phyloP scores from a whole-genome alignment of 176 grass and related monocot genomes.

The Puccinellia tenuiflora region DNA sequence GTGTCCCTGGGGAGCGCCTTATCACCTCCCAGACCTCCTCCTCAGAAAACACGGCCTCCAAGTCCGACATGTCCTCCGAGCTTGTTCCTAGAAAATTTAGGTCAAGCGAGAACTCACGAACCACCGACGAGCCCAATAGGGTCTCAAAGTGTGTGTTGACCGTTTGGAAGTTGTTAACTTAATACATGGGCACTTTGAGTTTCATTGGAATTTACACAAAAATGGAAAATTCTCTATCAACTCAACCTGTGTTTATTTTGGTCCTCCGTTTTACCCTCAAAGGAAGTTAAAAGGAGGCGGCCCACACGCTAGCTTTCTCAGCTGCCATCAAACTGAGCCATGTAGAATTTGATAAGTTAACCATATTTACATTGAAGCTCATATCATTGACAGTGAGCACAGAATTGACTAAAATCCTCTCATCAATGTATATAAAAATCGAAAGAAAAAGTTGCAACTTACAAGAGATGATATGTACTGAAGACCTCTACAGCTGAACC shows the following conservation, averaged over 20 bases:
- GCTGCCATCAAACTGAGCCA: background rate
- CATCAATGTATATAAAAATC: background rate
- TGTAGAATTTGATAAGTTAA: background rate
- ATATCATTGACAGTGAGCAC: background rate
- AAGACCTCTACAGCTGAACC: background rate
- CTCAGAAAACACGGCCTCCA: too few relatives aligned
- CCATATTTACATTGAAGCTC: background rate
- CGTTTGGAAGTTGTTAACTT: background rate
- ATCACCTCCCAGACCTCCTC: too few relatives aligned
- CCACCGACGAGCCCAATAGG: too few relatives aligned
- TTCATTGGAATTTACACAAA: background rate
- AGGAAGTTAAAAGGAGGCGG: background rate
- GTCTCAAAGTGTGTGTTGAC: too few relatives aligned
- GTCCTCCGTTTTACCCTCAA: background rate
- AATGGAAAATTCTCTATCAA: background rate
- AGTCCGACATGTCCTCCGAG: too few relatives aligned
- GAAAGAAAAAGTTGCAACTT: background rate
- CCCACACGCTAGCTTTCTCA: background rate
- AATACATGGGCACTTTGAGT: background rate
- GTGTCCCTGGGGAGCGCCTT: too few relatives aligned
- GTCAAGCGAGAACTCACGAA: too few relatives aligned
- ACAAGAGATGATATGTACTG: background rate
- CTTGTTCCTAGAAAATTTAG: too few relatives aligned
- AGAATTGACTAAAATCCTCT: background rate
- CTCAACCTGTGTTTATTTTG: background rate